phyloP scores from a whole-genome alignment of 352 stramenopile genomes.

The Globisporangium polare region DNA sequence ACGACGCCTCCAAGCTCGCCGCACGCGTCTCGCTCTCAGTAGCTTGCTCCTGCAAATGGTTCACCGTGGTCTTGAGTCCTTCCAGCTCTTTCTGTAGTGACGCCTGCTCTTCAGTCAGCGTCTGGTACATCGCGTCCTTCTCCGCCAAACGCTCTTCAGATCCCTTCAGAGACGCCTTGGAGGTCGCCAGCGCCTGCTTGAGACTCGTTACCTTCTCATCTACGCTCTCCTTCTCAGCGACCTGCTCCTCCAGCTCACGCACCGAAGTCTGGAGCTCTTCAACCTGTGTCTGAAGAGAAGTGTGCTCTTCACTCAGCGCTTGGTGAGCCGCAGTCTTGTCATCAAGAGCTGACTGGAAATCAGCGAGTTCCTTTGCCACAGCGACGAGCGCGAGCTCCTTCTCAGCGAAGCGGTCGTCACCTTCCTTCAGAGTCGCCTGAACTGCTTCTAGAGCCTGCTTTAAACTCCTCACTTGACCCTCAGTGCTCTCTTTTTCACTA shows the following conservation, averaged over 20 bases:
- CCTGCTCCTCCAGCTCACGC: conserved; percentile 14
- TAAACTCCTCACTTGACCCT: background rate
- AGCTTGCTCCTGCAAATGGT: background rate
- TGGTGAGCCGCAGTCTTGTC: conserved; percentile 4
- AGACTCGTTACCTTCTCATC: background rate
- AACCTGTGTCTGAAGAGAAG: background rate
- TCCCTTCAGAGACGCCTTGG: conserved; percentile 8
- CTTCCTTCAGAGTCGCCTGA: background rate
- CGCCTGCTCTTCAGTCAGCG: conserved; percentile 4
- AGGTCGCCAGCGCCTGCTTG: conserved; percentile 1
- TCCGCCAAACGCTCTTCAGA: conserved; percentile 12
- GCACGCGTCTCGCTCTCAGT: background rate
- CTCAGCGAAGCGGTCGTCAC: background rate
- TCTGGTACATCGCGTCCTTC: background rate
- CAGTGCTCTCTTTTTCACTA: conserved; percentile 9
- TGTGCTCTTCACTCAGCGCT: background rate
- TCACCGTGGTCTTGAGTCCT: background rate
- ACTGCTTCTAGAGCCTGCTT: background rate
- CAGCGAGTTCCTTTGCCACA: background rate
- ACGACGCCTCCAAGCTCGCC: background rate
- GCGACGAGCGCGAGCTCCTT: background rate
- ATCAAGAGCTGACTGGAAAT: background rate
- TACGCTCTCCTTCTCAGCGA: conserved; percentile 10
- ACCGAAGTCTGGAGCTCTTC: background rate
- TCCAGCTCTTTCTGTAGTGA: background rate